Evolutionary conservation across 306 rosid genomes (phyloP), one percentile per base, ranked within the genome.

Genomic region (Albizia julibrissin): DNA sequence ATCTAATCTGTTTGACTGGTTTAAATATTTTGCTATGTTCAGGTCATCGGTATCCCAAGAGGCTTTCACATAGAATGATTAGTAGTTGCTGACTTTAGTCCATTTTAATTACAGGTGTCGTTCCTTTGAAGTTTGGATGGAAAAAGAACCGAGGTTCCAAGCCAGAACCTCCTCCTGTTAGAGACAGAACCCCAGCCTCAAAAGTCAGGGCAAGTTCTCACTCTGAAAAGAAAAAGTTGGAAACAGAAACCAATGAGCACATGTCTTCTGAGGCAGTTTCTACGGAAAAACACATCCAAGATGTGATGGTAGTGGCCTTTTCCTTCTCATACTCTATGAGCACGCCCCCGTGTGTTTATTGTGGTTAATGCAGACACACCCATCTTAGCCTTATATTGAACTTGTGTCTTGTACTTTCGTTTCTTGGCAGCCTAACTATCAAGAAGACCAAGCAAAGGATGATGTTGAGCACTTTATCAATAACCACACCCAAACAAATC

Each of bases 81-180:
- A 12, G 71, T 24, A 27, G 42, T 78, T 79, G 43, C 79, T 81
- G 68, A 69, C 43, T 74, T 79, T n/a, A 33, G 9, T 54, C 24
- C 26, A 65, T 83, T 84, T 1, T 72, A 56, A 78, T 79, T 87
- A 87, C 85, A 92, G 98, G 92, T 40, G 84, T 88, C n/a, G 40
- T 89, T 86, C 86, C 93, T 58, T 77, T 76, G 43, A 87, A 80
- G 56, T 78, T 88, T 77, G 89, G 87, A 44, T 84, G 83, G 78
- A 82, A 70, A 82, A 89, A 77, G 80, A 91, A 89, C 87, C 26
- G 13, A 46, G 86, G 81, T 79, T 88, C 94, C 43, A 90, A 58
- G 74, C 89, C 94, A 80, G 84, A 84, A 81, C 84, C 92, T 27
- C 84, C 92, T 27, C 90, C 96, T 52, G 85, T 86, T 75, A 79